Percentiles rank a stretch among this genome's conserved stretches.
Evolutionary conservation across 2,329 filamentous ascomycete genomes (phyloP).

Genomic region (Alternaria alternata): DNA sequence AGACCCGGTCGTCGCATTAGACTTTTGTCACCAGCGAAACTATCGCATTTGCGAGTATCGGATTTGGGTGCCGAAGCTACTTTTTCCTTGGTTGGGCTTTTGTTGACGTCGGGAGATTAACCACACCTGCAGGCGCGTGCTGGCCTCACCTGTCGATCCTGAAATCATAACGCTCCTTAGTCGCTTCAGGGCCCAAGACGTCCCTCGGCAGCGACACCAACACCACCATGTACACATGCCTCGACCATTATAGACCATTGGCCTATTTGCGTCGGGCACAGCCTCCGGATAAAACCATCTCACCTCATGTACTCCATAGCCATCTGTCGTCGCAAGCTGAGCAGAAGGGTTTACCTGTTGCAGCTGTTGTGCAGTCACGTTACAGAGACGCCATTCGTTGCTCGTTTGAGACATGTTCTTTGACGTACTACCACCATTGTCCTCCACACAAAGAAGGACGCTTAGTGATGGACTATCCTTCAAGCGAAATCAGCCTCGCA

Average conservation of each 20-base stretch:
- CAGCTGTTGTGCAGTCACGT: conserved; percentile 2
- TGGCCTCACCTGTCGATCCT: background rate
- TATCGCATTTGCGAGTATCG: too few species aligned
- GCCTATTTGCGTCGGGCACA: background rate
- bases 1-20: conserved; percentile 6
- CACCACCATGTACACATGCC: background rate
- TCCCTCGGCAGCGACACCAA: background rate
- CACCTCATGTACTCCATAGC: background rate
- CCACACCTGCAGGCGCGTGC: background rate
- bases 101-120: conserved; percentile 1
- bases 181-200: background rate
- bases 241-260: background rate
- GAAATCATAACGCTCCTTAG: background rate
- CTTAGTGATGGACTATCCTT: background rate
- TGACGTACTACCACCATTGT: background rate
- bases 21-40: background rate
- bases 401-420: background rate
- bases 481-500: conserved; percentile 2
- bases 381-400: background rate
- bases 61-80: background rate
- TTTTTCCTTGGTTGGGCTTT: conserved; percentile 3
- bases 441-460: background rate
- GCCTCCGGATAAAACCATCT: background rate
- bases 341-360: background rate
- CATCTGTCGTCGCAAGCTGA: background rate